Base-by-base conservation (phyloP, 306 rosid genomes). In the Trichosanthes cucumerina region DNA sequence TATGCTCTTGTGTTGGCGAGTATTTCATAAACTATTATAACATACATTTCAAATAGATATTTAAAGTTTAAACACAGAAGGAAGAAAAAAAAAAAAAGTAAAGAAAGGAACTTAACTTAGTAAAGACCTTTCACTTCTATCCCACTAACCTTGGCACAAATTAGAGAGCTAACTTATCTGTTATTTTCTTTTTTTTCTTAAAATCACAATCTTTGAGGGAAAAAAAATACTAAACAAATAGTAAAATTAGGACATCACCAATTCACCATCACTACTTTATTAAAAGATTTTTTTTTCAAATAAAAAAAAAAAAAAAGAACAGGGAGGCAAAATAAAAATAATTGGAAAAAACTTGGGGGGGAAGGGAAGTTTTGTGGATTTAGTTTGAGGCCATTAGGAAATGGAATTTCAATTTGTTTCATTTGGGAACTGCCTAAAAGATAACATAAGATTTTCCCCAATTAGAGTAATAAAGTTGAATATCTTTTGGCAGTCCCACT, bases 381-480 rank as follows among this genome's bases (percentile, higher is more conserved):
- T 26, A 26, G 66, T 63, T 63, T 63, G 70, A 63, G 41, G 39
- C n/a, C 70, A 64, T 7, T 1, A 34, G 14, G 46, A 64, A 64
- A 64, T 64, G 21, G 72, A 65, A 36, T 8, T 65, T 64, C 7
- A 65, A 36, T 18, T 64, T 34, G 72, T 63, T 63, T 33, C 70
- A 64, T 19, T 9, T 63, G 26, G 47, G 46, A 26, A 26, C 24
- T 33, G 9, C 44, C 43, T 9, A 34, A 3, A 18, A 63, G 34
- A 2, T 16, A 64, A 18, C 71, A 18, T 64, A 64, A 64, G 39
- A 16, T 64, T 43, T 64, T 34, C 44, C 71, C 46, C 6, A 33
- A 85, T 83, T 82, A 72, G 89, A 85, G 53, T 34, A 53, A 16
- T 31, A 28, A 31, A 75, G 19, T 33, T 31, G 44, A 46, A 21